Evolutionary conservation across 176 grass and related monocot genomes (phyloP).

Genomic region (barley (Hordeum vulgare)): MorexV3_pseudomolecules_assembly NC_058524.1:92795404-92795903

Average conservation of each 20-base stretch:
- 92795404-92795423: neutral
- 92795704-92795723: constrained; percentile 69
- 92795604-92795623: neutral
- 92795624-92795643: constrained; percentile 75
- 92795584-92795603: neutral
- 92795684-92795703: constrained; percentile 84
- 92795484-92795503: neutral
- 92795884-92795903: constrained; percentile 44
- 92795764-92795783: neutral
- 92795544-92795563: neutral
- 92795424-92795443: neutral
- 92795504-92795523: neutral
- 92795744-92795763: neutral
- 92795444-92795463: neutral
- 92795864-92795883: constrained; percentile 34
- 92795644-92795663: constrained; percentile 93
- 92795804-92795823: constrained; percentile 74
- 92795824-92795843: constrained; percentile 83
- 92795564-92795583: neutral
- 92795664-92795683: constrained; percentile 86
- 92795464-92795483: neutral
- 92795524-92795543: neutral
- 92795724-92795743: constrained; percentile 47
- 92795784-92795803: neutral
- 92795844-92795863: constrained; percentile 77